Percentiles rank a stretch among this genome's conserved stretches.
Evolutionary conservation across 129 eudicot genomes (phyloP).

Genomic region (Glebionis coronaria): DNA sequence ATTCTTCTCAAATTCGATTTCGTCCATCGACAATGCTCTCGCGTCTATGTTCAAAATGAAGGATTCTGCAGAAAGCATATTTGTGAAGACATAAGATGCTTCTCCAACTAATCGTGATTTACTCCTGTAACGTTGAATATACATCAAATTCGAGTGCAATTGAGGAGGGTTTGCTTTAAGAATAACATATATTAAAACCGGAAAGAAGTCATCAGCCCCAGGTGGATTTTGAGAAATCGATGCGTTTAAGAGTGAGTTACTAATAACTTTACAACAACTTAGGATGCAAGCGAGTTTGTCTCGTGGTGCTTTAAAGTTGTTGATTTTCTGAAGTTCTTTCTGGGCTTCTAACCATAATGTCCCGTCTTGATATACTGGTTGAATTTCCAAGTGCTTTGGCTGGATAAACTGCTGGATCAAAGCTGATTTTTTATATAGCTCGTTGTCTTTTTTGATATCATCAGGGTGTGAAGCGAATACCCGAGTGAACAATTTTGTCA

Average conservation of each 20-base stretch:
- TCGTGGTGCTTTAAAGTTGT: conserved; percentile 81
- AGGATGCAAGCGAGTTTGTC: conserved; percentile 87
- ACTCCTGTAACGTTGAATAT: conserved; percentile 65
- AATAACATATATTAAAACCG: conserved; percentile 74
- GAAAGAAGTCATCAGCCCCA: conserved; percentile 92
- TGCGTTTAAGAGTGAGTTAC: conserved; percentile 55
- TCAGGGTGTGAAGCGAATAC: conserved; percentile 79
- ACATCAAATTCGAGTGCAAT: conserved; percentile 68
- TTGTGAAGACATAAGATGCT: conserved; percentile 72
- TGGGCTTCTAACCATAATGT: conserved; percentile 88
- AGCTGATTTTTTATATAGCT: conserved; percentile 60
- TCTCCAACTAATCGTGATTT: conserved; percentile 64
- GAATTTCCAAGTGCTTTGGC: conserved; percentile 78
- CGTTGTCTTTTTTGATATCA: conserved; percentile 56
- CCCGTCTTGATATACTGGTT: conserved; percentile 54
- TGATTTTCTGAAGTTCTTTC: conserved; percentile 79
- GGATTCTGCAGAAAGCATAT: conserved; percentile 81
- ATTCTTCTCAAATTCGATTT: conserved; percentile 55
- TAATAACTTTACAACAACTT: conserved; percentile 78
- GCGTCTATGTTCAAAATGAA: conserved; percentile 63
- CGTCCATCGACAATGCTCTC: conserved; percentile 74
- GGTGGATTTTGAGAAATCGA: conserved; percentile 74
- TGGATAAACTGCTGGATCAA: conserved; percentile 73
- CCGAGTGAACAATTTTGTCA: conserved; percentile 76
- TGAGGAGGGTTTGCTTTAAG: conserved; percentile 92